Conservation (phyloP, 2,329 filamentous ascomycete species). For the Amylocarpus encephaloides region DNA sequence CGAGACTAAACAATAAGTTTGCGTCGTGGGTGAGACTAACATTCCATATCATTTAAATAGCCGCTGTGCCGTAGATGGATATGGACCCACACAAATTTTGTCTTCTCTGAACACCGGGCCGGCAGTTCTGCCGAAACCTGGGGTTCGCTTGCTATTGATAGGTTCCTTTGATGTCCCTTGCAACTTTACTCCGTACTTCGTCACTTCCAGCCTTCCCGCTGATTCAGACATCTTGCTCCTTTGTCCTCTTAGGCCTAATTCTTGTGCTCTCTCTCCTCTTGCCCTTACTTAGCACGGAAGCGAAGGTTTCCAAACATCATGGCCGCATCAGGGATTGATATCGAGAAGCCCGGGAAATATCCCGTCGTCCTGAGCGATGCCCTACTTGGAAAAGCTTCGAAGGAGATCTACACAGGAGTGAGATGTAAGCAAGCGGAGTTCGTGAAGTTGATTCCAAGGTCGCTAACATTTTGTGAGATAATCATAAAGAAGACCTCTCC, state of each 20-base stretch:
- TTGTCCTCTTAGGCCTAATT: too few relatives aligned
- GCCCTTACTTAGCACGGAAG: too few relatives aligned
- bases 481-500: constrained; percentile 52
- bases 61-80: too few relatives aligned
- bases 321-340: constrained; percentile 41
- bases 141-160: neutral
- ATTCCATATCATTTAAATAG: too few relatives aligned
- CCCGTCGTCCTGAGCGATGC: constrained; percentile 59
- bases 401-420: constrained; percentile 54
- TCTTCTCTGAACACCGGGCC: neutral
- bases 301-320: constrained; percentile 16
- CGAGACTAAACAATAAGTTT: too few relatives aligned
- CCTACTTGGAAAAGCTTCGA: constrained; percentile 48
- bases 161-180: neutral
- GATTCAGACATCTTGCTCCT: neutral
- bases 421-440: constrained; percentile 42
- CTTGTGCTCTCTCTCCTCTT: too few relatives aligned
- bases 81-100: too few relatives aligned
- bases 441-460: neutral
- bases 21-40: too few relatives aligned
- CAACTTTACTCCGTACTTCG: neutral
- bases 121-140: neutral
- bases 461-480: constrained; percentile 41
- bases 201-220: neutral
- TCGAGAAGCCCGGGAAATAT: constrained; percentile 55